Conservation (phyloP, 2,329 filamentous ascomycete species). For the Aureobasidium sp. region DNA sequence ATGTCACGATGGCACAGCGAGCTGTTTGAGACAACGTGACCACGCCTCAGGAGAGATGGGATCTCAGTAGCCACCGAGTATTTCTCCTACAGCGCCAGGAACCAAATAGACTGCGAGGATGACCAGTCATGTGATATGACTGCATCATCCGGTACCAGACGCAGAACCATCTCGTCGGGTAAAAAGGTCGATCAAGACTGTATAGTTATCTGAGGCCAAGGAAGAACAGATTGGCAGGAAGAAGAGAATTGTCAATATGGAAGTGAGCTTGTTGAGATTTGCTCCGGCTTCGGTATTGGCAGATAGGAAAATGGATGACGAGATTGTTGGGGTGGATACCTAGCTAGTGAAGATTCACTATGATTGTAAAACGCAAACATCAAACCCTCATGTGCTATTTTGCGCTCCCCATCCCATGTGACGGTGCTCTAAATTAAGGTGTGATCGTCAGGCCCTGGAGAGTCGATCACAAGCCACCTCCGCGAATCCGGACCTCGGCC, state of each 20-base stretch:
- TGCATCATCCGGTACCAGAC: background rate
- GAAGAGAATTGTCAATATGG: background rate
- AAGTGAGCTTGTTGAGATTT: background rate
- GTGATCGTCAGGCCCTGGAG: background rate
- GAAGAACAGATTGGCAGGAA: background rate
- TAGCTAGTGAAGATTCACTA: background rate
- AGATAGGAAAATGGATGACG: background rate
- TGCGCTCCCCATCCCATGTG: background rate
- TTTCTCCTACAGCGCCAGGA: background rate
- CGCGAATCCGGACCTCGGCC: background rate
- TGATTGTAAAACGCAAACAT: background rate
- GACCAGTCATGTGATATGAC: background rate
- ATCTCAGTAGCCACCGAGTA: background rate
- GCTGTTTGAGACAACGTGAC: background rate
- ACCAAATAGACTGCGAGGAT: background rate
- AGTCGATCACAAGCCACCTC: background rate
- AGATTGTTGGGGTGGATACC: background rate
- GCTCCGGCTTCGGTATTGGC: slow-evolving; percentile 2
- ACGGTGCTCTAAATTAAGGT: background rate
- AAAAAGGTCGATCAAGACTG: background rate
- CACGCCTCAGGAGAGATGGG: background rate
- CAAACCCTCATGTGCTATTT: background rate
- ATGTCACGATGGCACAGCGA: background rate
- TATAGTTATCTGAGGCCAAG: background rate
- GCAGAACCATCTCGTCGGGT: background rate